Percentiles rank a stretch among this genome's conserved stretches.
phyloP scores from a whole-genome alignment of 768 basidiomycete species.

The Boletus eberwhitei region DNA sequence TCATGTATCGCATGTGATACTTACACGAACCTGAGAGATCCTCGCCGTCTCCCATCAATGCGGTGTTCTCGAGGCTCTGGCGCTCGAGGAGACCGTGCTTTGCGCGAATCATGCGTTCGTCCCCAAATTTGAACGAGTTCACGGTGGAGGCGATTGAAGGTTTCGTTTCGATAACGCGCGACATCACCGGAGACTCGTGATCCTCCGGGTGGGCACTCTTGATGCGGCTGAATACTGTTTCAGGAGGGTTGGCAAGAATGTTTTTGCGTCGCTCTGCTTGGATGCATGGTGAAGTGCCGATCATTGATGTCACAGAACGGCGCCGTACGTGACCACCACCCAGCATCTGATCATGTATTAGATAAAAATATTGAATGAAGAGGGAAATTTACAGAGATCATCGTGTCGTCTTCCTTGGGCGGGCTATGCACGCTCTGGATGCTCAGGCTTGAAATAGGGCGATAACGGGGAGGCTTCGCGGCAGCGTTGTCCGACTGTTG shows the following conservation, averaged over 20 bases:
- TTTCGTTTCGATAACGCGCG: conserved; percentile 50
- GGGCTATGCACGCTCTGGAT: conserved; percentile 47
- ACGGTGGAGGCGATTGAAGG: conserved; percentile 65
- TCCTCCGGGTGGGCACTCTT: conserved; percentile 11
- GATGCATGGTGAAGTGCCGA: conserved; percentile 69
- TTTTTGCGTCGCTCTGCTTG: conserved; percentile 64
- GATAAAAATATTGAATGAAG: neutral
- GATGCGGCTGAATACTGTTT: conserved; percentile 38
- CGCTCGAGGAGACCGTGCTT: conserved; percentile 59
- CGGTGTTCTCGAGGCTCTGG: conserved; percentile 66
- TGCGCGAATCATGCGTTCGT: conserved; percentile 65
- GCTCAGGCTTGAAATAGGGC: conserved; percentile 66
- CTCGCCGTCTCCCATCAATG: conserved; percentile 63
- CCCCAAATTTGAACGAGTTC: conserved; percentile 57
- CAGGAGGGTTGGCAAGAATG: conserved; percentile 25
- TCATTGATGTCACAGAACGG: conserved; percentile 59
- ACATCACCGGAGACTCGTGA: conserved; percentile 38
- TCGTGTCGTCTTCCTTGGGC: conserved; percentile 70
- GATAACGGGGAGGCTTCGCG: conserved; percentile 50
- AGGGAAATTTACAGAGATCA: conserved; percentile 62
- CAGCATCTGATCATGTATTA: conserved; percentile 54
- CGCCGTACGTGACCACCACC: conserved; percentile 75
- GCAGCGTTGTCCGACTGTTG: conserved; percentile 36
- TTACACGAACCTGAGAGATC: conserved; percentile 50
- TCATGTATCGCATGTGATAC: conserved; percentile 20